Percentiles rank a stretch among this genome's conserved stretches.
Conservation (phyloP, 2,329 filamentous ascomycete species). For the Lasiodiplodia sp. region DNA sequence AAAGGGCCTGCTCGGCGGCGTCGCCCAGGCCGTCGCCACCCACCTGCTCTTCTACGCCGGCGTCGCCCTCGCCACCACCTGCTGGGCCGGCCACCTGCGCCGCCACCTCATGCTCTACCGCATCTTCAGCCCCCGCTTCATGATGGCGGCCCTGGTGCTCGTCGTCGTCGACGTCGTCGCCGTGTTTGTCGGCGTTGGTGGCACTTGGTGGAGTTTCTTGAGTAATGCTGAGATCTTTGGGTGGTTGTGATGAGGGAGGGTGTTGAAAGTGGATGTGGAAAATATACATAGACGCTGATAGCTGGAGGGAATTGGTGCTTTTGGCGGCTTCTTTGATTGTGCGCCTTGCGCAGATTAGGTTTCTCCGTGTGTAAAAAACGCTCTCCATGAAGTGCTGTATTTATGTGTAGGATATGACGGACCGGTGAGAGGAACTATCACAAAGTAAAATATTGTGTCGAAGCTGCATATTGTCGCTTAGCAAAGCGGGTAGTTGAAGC, state of each 20-base stretch:
- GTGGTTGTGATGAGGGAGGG: slow-evolving; percentile 32
- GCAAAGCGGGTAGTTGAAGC: background rate
- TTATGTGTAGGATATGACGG: background rate
- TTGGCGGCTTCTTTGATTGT: background rate
- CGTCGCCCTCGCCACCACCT: slow-evolving; percentile 83
- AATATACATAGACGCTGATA: background rate
- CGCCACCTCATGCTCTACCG: slow-evolving; percentile 96
- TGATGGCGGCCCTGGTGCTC: slow-evolving; percentile 77
- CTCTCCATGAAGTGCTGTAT: background rate
- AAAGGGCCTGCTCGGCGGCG: slow-evolving; percentile 67
- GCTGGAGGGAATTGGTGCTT: background rate
- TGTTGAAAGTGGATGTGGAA: background rate
- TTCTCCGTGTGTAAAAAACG: background rate
- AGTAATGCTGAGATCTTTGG: slow-evolving; percentile 91
- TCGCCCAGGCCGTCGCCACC: slow-evolving; percentile 73
- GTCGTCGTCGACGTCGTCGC: slow-evolving; percentile 79
- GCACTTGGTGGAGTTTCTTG: slow-evolving; percentile 76
- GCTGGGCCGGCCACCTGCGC: slow-evolving; percentile 86
- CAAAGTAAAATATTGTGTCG: background rate
- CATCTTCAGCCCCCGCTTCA: slow-evolving; percentile 89
- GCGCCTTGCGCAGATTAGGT: background rate
- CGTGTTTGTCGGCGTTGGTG: slow-evolving; percentile 74
- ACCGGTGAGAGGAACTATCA: background rate
- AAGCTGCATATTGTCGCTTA: background rate
- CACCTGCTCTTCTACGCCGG: slow-evolving; percentile 85